A percentile compares a stretch with the other conserved stretches of the same genome.
Conservation (phyloP, 2,329 filamentous ascomycete species). For the Alternaria panax region DNA sequence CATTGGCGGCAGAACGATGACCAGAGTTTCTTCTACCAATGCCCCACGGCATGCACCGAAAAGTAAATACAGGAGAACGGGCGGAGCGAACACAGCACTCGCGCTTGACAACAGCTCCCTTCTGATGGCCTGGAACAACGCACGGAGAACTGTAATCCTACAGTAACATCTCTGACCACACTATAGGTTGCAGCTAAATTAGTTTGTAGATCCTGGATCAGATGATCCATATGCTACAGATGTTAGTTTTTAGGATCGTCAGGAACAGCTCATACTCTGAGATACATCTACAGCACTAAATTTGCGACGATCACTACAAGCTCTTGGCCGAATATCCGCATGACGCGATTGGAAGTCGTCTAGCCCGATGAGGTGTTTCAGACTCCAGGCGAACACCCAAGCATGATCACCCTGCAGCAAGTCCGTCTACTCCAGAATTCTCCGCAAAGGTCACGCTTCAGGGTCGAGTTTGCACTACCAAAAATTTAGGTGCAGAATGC, state of each 20-base stretch:
- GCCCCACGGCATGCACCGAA: conserved; percentile 10
- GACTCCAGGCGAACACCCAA: neutral
- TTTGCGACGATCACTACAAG: conserved; percentile 12
- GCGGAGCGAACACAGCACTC: neutral
- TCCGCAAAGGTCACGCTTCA: neutral
- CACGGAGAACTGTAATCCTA: neutral
- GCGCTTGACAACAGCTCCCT: neutral
- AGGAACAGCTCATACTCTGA: neutral
- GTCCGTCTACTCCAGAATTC: neutral
- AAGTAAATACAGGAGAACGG: conserved; percentile 9
- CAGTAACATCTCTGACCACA: neutral
- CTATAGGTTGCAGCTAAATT: conserved; percentile 11
- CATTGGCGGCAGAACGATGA: neutral
- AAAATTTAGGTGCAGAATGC: neutral
- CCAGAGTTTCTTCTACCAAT: neutral
- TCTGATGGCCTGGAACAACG: neutral
- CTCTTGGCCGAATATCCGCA: conserved; percentile 13
- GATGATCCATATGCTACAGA: neutral
- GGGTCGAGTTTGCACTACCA: neutral
- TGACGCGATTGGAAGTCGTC: conserved; percentile 7
- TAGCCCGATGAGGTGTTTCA: conserved; percentile 21
- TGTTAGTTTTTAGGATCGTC: neutral
- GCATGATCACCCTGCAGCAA: neutral
- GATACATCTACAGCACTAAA: neutral
- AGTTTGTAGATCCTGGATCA: conserved; percentile 2